Base-by-base conservation (phyloP, 2,329 filamentous ascomycete genomes). In the Grosmannia huntii region DNA sequence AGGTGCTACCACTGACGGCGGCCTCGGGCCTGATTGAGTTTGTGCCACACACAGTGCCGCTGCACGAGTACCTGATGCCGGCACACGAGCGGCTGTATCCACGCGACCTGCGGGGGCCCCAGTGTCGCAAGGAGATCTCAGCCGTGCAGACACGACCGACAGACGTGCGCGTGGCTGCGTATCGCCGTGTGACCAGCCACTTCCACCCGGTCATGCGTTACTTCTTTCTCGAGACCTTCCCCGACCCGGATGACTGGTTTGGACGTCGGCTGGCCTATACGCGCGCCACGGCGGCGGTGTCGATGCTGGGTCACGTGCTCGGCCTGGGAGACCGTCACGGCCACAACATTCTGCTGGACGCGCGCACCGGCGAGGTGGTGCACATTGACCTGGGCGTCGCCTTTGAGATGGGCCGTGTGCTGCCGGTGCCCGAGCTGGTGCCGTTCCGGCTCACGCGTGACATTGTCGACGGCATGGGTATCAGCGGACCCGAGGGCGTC, bases 351-450 rank as follows among this genome's bases (percentile, higher is more conserved):
- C 79, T 99, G 16, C 80, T 99, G 0, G 94, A 99, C 69, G 83
- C 87, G 61, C 85, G 86, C 66, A 95, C 85, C 1, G 94, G 94
- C 12, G 94, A 99, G 71, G 90, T 91, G 0, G 89, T 99, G 2
- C 94, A 99, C 70, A 99, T 99, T 64, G 94, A 99, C 68, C 79
- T 99, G 0, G 94, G 95, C 52, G 90, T 99, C 3, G 92, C 92
- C 0, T 99, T 99, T 68, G 95, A 99, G 72, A 90, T 92, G 67
- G 94, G 95, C 1, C 87, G 94, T 21, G 85, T 99, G n/a, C 75
- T 99, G 0, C 92, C 92, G 0, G 87, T 99, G 0, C 95, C 94
- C 0, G 95, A 99, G 73, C 82, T 96, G 3, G 94, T 99, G 0
- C 95, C 94, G 0, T 99, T 99, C 76, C 84, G 94, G 0, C 75